phyloP scores from a whole-genome alignment of 805 yeast species.

The Candida montana region DNA sequence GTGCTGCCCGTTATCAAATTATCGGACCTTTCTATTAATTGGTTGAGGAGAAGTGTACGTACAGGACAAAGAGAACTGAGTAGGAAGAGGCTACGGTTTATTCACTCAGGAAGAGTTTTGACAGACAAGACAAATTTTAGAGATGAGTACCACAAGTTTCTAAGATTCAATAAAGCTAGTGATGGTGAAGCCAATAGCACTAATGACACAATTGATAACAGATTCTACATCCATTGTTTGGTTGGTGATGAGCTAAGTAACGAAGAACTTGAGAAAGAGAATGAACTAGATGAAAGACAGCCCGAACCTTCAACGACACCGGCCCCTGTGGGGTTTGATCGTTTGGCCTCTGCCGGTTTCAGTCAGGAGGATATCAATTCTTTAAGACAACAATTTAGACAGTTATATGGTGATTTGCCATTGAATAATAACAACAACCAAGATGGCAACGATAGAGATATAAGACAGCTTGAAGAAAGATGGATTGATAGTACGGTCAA shows the following conservation, averaged over 20 bases:
- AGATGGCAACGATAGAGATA: slow-evolving; percentile 36
- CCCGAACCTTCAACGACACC: slow-evolving; percentile 52
- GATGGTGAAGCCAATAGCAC: slow-evolving; percentile 1
- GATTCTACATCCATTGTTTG: slow-evolving; percentile 71
- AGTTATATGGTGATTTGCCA: slow-evolving; percentile 51
- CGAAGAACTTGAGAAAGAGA: slow-evolving; percentile 56
- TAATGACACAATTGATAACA: slow-evolving; percentile 18
- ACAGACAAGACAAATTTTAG: slow-evolving; percentile 50
- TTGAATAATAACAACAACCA: slow-evolving; percentile 12
- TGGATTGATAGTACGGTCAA: slow-evolving; percentile 81
- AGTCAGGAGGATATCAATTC: slow-evolving; percentile 69
- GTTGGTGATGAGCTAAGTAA: slow-evolving; percentile 59
- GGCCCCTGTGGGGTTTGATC: slow-evolving; percentile 79
- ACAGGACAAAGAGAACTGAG: slow-evolving; percentile 20
- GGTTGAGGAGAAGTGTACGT: slow-evolving; percentile 41
- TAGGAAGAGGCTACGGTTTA: slow-evolving; percentile 51
- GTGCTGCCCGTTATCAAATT: slow-evolving; percentile 30
- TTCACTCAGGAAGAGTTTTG: slow-evolving; percentile 64
- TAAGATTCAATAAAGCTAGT: slow-evolving; percentile 13
- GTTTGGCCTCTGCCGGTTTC: slow-evolving; percentile 79
- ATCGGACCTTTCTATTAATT: slow-evolving; percentile 31
- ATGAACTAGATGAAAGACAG: slow-evolving; percentile 45
- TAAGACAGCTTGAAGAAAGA: slow-evolving; percentile 71
- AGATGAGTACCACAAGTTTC: slow-evolving; percentile 38
- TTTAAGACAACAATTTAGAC: slow-evolving; percentile 68